Base-by-base conservation (phyloP, 1,284 basidiomycete genomes). In the Pyrrhoderma lamaoense region DNA sequence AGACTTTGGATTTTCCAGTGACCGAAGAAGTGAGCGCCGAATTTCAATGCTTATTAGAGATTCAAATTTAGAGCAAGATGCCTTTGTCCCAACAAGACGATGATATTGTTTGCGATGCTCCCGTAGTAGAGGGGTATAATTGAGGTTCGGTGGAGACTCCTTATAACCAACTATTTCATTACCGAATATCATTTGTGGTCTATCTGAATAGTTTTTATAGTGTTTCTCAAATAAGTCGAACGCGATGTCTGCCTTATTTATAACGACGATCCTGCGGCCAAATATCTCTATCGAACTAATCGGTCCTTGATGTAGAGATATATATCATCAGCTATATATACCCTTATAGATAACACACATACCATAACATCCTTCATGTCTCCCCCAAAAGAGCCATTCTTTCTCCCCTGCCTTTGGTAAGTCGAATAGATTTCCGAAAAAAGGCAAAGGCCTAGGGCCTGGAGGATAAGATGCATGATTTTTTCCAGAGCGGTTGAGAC, bases 151-250 rank as follows among this genome's bases (percentile, higher is more conserved):
- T 19, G 34, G 19, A 11, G 19, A n/a, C 9, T 42, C 21, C 2
- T 38, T 35, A 16, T 38, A 51, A 9, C 53, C 52, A 9, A 49
- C 47, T 53, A 57, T 19, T 21, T 57, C 53, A 3, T 40, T 45
- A 18, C 39, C 42, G 36, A 57, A 56, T 7, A 42, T 25, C 3
- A 57, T 38, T 21, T 16, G 54, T 1, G 69, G 69, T 35, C 75
- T 66, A 62, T 75, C 73, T 34, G 74, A 76, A 59, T 76, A 76
- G 38, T 73, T 70, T 3, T 69, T 61, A 52, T 72, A 70, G 47
- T 69, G 65, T 58, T 69, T 74, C 45, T 76, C 74, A 27, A 76
- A 60, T 19, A 76, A 63, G 54, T 76, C 73, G 34, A 67, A 64
- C 31, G 68, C 68, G 19, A 65, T 65, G 54, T 71, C 62, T 49